Conservation (phyloP, 176 grass and related monocot genomes). For the Rhynchospora tenuis region DNA sequence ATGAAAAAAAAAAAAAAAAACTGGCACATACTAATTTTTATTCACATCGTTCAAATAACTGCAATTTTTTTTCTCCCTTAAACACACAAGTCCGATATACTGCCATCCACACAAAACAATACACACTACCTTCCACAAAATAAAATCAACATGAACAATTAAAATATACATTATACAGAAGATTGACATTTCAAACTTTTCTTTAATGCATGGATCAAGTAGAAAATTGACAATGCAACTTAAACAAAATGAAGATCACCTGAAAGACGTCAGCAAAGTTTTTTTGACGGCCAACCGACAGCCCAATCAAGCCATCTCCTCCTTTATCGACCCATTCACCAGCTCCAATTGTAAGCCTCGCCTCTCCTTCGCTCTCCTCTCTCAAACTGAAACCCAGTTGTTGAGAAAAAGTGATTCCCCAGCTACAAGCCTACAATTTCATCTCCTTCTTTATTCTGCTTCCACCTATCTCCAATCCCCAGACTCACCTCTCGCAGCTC, state of each 20-base stretch:
- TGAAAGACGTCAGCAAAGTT: conserved; percentile 84
- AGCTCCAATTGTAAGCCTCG: conserved; percentile 28
- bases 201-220: not conserved
- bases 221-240: not conserved
- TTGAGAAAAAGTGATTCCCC: conserved; percentile 43
- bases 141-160: not conserved
- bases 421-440: conserved; percentile 6
- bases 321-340: conserved; percentile 57
- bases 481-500: no score
- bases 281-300: conserved; percentile 59
- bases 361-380: conserved; percentile 34
- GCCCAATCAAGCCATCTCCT: conserved; percentile 58
- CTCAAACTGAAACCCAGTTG: conserved; percentile 35
- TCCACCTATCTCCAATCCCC: conserved; percentile 80
- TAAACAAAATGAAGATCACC: conserved; percentile 40
- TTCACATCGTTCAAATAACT: not conserved
- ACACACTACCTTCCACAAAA: not conserved
- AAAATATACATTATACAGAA: conserved; percentile 11
- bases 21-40: not conserved
- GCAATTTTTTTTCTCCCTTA: not conserved
- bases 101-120: not conserved
- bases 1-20: no score
- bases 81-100: conserved; percentile 1
- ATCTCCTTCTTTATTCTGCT: conserved; percentile 33
- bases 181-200: not conserved